Evolutionary conservation across 2,329 filamentous ascomycete species (phyloP), one percentile per base, ranked within the genome.

Genomic region (Ambrosiella cleistominuta): DNA sequence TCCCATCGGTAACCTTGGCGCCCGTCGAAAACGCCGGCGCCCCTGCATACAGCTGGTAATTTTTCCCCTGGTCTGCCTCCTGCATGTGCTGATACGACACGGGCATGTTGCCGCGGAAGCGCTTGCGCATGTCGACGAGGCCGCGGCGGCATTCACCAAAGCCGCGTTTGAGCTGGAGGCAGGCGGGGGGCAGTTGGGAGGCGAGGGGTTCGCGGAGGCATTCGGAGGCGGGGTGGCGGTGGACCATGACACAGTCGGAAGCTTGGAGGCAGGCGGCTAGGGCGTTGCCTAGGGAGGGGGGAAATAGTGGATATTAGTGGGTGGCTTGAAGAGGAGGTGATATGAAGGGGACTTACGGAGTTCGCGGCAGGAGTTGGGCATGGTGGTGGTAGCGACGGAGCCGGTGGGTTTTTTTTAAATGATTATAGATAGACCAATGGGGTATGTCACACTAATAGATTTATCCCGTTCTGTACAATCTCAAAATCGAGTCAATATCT

Each of bases 41-140:
- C 38, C 88, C 88, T 13, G 83, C 87, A 69, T 95, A 95, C 63
- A 95, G 70, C 73, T 93, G 83, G 67, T 82, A 80, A 3, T 79
- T 77, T 57, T 74, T 71, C 62, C 74, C 75, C 9, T 73, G 73
- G 64, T 87, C 82, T 59, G 79, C 70, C 63, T 83, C 76, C 66
- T 82, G 76, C 65, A 82, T 72, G 60, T 75, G 71, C 66, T 74
- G 75, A 63, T 85, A 80, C 27, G 81, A 76, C 63, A 95, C 83
- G 57, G 93, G 89, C 69, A 88, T 81, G 74, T 97, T 97, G 60
- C 93, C 93, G 58, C 93, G 81, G 72, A 98, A 97, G 39, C 93
- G 85, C 74, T 97, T 97, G 69, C 93, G 87, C 93, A 98, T 98
- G 70, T 98, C 93, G 65, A 97, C 86, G 81, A 95, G 82, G 63